Evolutionary conservation across 257 asterid species (phyloP).

Genomic region (Nicotiana obtusifolia): DNA sequence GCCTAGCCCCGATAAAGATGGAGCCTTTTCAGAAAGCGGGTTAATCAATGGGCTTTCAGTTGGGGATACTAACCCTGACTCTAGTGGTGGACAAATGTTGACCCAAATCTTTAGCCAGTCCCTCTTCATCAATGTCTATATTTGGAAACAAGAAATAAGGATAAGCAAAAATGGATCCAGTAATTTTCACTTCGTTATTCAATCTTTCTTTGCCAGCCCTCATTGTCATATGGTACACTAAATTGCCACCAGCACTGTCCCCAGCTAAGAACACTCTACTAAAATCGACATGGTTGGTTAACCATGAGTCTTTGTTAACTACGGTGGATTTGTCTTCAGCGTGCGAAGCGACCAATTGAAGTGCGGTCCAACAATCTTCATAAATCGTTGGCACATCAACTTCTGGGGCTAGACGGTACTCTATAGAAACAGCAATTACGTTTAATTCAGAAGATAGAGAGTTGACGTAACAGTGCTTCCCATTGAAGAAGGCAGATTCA

Average conservation of each 20-base stretch:
- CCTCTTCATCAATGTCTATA: neutral
- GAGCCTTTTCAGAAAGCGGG: neutral
- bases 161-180: slow-evolving; percentile 13
- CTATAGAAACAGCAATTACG: slow-evolving; percentile 17
- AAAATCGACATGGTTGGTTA: slow-evolving; percentile 13
- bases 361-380: slow-evolving; percentile 25
- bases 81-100: neutral
- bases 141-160: slow-evolving; percentile 11
- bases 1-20: neutral
- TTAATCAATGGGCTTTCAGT: neutral
- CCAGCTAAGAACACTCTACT: slow-evolving; percentile 18
- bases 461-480: slow-evolving; percentile 14
- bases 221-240: slow-evolving; percentile 22
- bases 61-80: neutral
- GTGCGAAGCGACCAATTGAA: slow-evolving; percentile 24
- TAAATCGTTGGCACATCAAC: slow-evolving; percentile 20
- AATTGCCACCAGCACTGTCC: slow-evolving; percentile 23
- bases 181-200: slow-evolving; percentile 3
- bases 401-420: slow-evolving; percentile 31
- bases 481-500: slow-evolving; percentile 20
- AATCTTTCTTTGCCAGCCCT: slow-evolving; percentile 7
- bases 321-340: neutral
- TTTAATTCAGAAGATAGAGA: slow-evolving; percentile 6
- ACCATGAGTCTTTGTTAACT: slow-evolving; percentile 14
- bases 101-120: neutral